These are phyloP conservation scores for Metschnikowia lunata DNA, from an alignment of 805 yeast species.

Conservation along the genomic window DNA sequence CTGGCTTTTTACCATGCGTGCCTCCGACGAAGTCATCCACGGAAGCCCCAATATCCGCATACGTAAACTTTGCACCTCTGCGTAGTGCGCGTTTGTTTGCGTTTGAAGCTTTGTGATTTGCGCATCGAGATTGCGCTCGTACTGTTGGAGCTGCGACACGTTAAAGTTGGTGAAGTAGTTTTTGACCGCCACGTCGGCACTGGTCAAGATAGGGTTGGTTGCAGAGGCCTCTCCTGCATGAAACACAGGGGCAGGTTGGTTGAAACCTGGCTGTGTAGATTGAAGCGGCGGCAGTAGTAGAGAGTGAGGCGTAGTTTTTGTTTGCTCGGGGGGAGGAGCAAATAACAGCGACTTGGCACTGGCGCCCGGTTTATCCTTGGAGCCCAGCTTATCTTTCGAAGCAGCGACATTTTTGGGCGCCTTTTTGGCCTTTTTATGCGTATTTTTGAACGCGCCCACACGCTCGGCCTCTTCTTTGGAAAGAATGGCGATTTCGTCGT, in stretches of 20 bases:
- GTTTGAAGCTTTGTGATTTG: constrained; percentile 8
- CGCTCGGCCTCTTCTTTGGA: constrained; percentile 29
- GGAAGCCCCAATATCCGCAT: constrained; percentile 5
- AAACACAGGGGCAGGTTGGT: constrained; percentile 28
- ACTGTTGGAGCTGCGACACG: constrained; percentile 8
- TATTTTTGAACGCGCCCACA: constrained; percentile 22
- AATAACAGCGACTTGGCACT: constrained; percentile 11
- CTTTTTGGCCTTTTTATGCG: neutral
- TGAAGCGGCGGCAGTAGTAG: neutral
- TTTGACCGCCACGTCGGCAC: constrained; percentile 5
- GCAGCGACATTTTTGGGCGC: too few species aligned
- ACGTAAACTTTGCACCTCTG: constrained; percentile 1
- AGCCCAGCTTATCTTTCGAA: too few species aligned
- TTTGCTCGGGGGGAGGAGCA: neutral
- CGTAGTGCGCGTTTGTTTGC: constrained; percentile 3
- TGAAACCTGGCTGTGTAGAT: constrained; percentile 1
- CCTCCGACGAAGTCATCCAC: neutral
- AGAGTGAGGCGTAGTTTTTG: neutral
- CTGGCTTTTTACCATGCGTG: neutral
- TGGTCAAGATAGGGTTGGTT: neutral
- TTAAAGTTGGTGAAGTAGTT: constrained; percentile 9
- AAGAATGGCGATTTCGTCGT: constrained; percentile 27
- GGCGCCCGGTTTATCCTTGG: too few species aligned
- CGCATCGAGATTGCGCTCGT: constrained; percentile 7
- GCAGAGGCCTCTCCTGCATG: constrained; percentile 18